Conservation (phyloP, 2,329 filamentous ascomycete species). For the Tolypocladium ovalisporum region DNA sequence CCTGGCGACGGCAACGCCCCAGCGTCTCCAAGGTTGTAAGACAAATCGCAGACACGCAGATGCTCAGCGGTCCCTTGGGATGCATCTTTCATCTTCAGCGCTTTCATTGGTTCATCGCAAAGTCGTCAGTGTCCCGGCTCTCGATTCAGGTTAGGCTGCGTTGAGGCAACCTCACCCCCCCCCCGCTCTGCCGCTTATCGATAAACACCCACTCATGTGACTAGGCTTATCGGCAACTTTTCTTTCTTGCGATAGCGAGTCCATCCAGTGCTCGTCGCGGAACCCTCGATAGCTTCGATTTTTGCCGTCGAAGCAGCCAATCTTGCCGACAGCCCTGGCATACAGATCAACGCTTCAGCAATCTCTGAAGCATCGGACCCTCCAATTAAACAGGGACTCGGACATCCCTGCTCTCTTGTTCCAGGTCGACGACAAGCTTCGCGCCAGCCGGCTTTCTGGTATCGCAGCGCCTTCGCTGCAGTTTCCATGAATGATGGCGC, state of each 20-base stretch:
- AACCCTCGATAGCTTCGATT: slow-evolving; percentile 17
- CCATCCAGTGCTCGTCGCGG: slow-evolving; percentile 1
- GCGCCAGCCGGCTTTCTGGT: background rate
- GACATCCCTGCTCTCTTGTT: background rate
- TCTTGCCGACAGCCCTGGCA: background rate
- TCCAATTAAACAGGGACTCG: slow-evolving; percentile 4
- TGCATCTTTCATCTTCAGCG: background rate
- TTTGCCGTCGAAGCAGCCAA: background rate
- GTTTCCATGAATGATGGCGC: slow-evolving; percentile 33
- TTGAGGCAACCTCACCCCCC: too few species aligned
- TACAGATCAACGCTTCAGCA: background rate
- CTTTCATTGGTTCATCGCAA: background rate
- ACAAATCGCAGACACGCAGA: background rate
- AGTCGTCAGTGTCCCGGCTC: background rate
- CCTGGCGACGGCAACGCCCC: background rate
- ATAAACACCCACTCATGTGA: slow-evolving; percentile 12
- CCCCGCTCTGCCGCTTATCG: slow-evolving; percentile 9
- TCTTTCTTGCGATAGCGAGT: slow-evolving; percentile 11
- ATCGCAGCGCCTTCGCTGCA: background rate
- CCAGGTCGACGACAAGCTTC: background rate
- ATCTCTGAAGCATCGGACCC: background rate
- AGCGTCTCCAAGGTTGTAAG: background rate
- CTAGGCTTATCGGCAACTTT: slow-evolving; percentile 15
- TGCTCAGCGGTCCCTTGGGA: background rate
- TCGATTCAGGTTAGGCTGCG: background rate